A percentile compares a stretch with the other conserved stretches of the same genome.
phyloP scores from a whole-genome alignment of 768 basidiomycete species.

The Chlorophyllum brunneum region DNA sequence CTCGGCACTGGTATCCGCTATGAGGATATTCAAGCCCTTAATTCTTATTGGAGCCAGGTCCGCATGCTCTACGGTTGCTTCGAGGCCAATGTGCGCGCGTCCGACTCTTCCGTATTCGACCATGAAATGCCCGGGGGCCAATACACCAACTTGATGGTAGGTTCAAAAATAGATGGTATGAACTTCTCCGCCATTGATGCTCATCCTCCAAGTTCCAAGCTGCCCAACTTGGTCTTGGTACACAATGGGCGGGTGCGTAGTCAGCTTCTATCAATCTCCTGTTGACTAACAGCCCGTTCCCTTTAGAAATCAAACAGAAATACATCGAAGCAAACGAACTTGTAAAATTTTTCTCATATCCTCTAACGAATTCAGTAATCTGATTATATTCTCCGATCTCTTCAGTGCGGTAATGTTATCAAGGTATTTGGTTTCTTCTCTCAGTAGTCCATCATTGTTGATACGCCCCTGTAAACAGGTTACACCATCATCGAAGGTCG shows the following conservation, averaged over 20 bases:
- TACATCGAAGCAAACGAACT: conserved; percentile 98
- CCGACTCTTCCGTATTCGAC: conserved; percentile 97
- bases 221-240: conserved; percentile 91
- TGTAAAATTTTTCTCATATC: conserved; percentile 39
- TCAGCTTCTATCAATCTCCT: conserved; percentile 10
- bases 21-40: conserved; percentile 95
- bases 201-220: conserved; percentile 86
- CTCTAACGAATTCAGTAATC: conserved; percentile 7
- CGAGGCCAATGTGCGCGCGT: conserved; percentile 96
- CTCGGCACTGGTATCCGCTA: conserved; percentile 96
- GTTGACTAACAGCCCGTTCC: conserved; percentile 12
- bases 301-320: conserved; percentile 90
- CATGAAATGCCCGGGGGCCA: conserved; percentile 99
- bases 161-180: conserved; percentile 20
- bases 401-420: conserved; percentile 92
- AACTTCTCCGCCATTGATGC: conserved; percentile 15
- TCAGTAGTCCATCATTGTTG: background rate
- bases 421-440: conserved; percentile 46
- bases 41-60: conserved; percentile 97
- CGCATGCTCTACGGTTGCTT: conserved; percentile 94
- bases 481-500: conserved; percentile 97
- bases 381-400: conserved; percentile 13
- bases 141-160: conserved; percentile 89
- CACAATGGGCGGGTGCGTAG: conserved; percentile 82
- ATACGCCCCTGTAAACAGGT: conserved; percentile 46